Conservation (phyloP, 768 basidiomycete species). For the Exsudoporus frostii region DNA sequence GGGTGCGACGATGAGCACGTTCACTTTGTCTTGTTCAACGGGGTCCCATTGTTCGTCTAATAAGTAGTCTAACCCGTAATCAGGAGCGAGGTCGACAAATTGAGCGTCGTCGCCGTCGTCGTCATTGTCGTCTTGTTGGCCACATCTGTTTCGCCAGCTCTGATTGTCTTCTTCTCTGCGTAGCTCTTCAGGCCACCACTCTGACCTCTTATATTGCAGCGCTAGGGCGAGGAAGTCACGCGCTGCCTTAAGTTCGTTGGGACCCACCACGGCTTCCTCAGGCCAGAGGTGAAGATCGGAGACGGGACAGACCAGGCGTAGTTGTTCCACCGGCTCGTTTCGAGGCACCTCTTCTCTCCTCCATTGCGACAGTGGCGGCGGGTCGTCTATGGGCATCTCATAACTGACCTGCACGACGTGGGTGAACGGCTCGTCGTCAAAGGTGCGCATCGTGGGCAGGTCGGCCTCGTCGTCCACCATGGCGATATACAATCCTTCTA, state of each 20-base stretch:
- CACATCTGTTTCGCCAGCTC: too few species aligned
- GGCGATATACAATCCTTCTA: slow-evolving; percentile 17
- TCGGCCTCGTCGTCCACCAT: slow-evolving; percentile 13
- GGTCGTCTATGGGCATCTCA: too few species aligned
- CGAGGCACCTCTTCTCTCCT: not conserved
- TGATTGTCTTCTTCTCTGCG: not conserved
- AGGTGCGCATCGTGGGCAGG: slow-evolving; percentile 5
- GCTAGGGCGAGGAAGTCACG: slow-evolving; percentile 44
- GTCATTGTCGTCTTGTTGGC: not conserved
- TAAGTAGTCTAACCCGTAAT: not conserved
- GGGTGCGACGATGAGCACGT: slow-evolving; percentile 14
- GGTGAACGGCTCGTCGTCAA: slow-evolving; percentile 12
- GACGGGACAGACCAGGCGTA: not conserved
- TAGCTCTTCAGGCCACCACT: not conserved
- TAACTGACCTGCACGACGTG: slow-evolving; percentile 20
- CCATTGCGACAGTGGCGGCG: not conserved
- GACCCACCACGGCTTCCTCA: slow-evolving; percentile 25
- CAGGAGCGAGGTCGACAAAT: slow-evolving; percentile 1
- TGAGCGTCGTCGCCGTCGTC: not conserved
- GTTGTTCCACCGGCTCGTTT: not conserved
- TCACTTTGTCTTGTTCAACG: not conserved
- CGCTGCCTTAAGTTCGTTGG: slow-evolving; percentile 36
- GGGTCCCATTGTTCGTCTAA: not conserved
- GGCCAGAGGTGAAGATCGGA: not conserved
- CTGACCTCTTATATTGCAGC: slow-evolving; percentile 29